A percentile compares a stretch with the other conserved stretches of the same genome.
Evolutionary conservation across 768 basidiomycete species (phyloP).

Genomic region (Psilocybe cyanescens): DNA sequence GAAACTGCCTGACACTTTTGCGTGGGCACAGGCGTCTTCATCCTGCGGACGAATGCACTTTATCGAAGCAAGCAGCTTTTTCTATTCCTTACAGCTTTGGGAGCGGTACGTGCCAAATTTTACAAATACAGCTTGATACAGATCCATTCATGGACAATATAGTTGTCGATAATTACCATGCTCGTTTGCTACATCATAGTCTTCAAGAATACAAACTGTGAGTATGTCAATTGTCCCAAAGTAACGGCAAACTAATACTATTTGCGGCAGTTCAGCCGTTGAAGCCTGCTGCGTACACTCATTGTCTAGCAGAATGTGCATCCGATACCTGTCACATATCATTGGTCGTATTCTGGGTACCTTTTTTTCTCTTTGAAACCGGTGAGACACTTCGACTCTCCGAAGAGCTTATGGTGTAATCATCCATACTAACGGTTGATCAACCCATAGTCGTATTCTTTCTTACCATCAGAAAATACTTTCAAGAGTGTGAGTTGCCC

Average conservation of each 20-base stretch:
- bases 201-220: slow-evolving; percentile 13
- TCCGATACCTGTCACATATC: slow-evolving; percentile 7
- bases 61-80: slow-evolving; percentile 12
- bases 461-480: neutral
- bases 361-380: slow-evolving; percentile 22
- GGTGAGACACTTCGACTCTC: neutral
- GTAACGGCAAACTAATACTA: neutral
- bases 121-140: neutral
- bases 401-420: too few relatives aligned
- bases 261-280: neutral
- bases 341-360: slow-evolving; percentile 22
- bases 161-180: slow-evolving; percentile 18
- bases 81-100: neutral
- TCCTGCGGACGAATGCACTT: slow-evolving; percentile 18
- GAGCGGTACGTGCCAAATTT: slow-evolving; percentile 3
- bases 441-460: neutral
- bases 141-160: neutral
- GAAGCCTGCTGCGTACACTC: neutral
- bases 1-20: neutral
- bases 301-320: slow-evolving; percentile 19
- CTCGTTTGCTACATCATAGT: slow-evolving; percentile 14
- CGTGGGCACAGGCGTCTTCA: slow-evolving; percentile 4
- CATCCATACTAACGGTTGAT: too few relatives aligned
- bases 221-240: neutral
- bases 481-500: neutral